phyloP scores from a whole-genome alignment of 768 basidiomycete species.

The Phylloporus arenicola region DNA sequence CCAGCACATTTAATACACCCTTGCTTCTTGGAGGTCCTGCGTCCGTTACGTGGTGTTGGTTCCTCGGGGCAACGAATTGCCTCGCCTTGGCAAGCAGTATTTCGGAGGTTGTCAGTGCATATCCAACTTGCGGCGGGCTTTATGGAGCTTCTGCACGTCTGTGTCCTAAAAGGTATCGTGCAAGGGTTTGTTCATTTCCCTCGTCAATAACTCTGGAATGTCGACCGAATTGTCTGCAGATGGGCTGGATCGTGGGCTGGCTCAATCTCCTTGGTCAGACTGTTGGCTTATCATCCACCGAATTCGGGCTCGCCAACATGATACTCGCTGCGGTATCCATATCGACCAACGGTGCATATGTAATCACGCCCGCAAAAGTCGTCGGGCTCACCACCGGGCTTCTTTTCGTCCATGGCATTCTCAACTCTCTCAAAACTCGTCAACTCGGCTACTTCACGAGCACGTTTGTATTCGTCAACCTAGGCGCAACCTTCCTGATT shows the following conservation, averaged over 20 bases:
- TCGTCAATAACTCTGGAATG: not conserved
- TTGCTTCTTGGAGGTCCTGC: slow-evolving; percentile 34
- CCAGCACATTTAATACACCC: slow-evolving; percentile 35
- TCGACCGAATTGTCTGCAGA: slow-evolving; percentile 6
- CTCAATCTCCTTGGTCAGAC: slow-evolving; percentile 26
- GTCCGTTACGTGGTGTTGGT: slow-evolving; percentile 35
- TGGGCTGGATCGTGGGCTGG: slow-evolving; percentile 32
- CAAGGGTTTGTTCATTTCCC: slow-evolving; percentile 39
- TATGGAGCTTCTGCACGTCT: slow-evolving; percentile 81
- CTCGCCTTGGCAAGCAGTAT: slow-evolving; percentile 28
- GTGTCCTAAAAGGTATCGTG: slow-evolving; percentile 57
- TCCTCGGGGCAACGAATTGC: slow-evolving; percentile 26
- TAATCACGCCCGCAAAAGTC: slow-evolving; percentile 35
- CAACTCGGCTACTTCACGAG: slow-evolving; percentile 30
- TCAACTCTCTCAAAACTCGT: slow-evolving; percentile 42
- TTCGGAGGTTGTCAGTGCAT: slow-evolving; percentile 29
- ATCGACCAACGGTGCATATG: slow-evolving; percentile 28
- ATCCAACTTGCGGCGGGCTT: slow-evolving; percentile 27
- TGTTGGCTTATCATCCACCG: slow-evolving; percentile 31
- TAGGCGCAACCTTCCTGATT: slow-evolving; percentile 38
- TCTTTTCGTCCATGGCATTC: slow-evolving; percentile 36
- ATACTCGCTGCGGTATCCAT: slow-evolving; percentile 27
- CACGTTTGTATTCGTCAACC: slow-evolving; percentile 43
- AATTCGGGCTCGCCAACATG: slow-evolving; percentile 34
- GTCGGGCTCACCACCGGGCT: slow-evolving; percentile 39